A percentile compares a stretch with the other conserved stretches of the same genome.
phyloP scores from a whole-genome alignment of 129 eudicot species.

The Chrysanthemum seticuspe region DNA sequence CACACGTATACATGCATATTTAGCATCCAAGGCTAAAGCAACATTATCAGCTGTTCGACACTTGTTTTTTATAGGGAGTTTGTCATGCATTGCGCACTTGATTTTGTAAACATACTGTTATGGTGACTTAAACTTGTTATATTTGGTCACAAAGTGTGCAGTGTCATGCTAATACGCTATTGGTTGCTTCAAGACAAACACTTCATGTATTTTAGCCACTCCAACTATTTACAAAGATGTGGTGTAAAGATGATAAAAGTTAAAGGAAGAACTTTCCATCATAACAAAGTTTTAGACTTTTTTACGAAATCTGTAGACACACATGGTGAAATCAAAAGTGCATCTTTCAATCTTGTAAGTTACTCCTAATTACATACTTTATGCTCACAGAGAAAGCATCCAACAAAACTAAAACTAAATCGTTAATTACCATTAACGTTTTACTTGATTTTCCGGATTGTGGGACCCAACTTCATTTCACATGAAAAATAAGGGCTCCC shows the following conservation, averaged over 20 bases:
- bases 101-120: not conserved
- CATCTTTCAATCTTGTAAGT: not conserved
- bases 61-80: not conserved
- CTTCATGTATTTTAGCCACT: not conserved
- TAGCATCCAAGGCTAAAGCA: not conserved
- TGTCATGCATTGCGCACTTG: not conserved
- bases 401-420: not conserved
- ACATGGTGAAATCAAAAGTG: constrained; percentile 7
- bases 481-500: no score
- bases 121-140: constrained; percentile 13
- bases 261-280: constrained; percentile 40
- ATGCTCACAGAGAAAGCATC: constrained; percentile 11
- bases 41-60: not conserved
- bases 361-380: constrained; percentile 2
- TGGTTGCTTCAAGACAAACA: not conserved
- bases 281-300: constrained; percentile 16
- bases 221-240: constrained; percentile 16
- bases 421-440: not conserved
- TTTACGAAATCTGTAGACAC: constrained; percentile 10
- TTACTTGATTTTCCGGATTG: not conserved
- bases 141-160: constrained; percentile 14
- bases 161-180: not conserved
- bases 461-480: constrained; percentile 7
- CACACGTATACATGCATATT: not conserved
- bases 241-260: constrained; percentile 34